phyloP scores from a whole-genome alignment of 495 filamentous ascomycete species.

The Penicillium malachiteum region DNA sequence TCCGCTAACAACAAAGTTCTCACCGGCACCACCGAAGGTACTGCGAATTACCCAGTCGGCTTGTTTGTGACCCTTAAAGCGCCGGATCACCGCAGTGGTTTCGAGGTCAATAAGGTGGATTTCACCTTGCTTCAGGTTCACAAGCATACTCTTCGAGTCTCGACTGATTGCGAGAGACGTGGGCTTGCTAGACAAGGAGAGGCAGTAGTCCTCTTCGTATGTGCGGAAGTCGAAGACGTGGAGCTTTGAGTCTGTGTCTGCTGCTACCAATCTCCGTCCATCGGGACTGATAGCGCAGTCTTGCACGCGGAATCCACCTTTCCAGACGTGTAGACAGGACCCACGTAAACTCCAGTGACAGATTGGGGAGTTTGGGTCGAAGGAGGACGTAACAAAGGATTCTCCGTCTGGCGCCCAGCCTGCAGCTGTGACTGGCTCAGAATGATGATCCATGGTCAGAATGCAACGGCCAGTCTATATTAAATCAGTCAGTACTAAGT shows the following conservation, averaged over 20 bases:
- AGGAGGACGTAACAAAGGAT: conserved; percentile 76
- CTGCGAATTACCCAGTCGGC: conserved; percentile 74
- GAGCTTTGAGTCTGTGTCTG: conserved; percentile 66
- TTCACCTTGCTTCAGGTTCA: conserved; percentile 74
- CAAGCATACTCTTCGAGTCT: conserved; percentile 76
- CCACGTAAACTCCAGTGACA: conserved; percentile 61
- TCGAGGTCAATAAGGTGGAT: conserved; percentile 76
- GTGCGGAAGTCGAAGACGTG: conserved; percentile 80
- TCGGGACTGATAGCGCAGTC: conserved; percentile 81
- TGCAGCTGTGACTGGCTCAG: conserved; percentile 79
- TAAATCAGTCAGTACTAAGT: conserved; percentile 10
- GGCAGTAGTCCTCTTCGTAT: conserved; percentile 70
- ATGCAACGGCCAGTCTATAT: conserved; percentile 68
- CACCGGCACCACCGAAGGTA: conserved; percentile 81
- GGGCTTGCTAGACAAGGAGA: conserved; percentile 61
- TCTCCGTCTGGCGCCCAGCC: conserved; percentile 80
- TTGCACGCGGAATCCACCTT: conserved; percentile 71
- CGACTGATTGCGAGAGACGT: conserved; percentile 78
- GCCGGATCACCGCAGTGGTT: conserved; percentile 66
- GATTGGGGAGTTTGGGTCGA: conserved; percentile 65
- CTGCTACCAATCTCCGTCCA: conserved; percentile 72
- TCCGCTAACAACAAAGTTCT: conserved; percentile 87
- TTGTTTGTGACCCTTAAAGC: conserved; percentile 71
- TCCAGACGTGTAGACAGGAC: conserved; percentile 62
- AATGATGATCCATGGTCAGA: conserved; percentile 62